A percentile compares a stretch with the other conserved stretches of the same genome.
Conservation (phyloP, 331 rosid species). For the Rosa hybrid region DNA sequence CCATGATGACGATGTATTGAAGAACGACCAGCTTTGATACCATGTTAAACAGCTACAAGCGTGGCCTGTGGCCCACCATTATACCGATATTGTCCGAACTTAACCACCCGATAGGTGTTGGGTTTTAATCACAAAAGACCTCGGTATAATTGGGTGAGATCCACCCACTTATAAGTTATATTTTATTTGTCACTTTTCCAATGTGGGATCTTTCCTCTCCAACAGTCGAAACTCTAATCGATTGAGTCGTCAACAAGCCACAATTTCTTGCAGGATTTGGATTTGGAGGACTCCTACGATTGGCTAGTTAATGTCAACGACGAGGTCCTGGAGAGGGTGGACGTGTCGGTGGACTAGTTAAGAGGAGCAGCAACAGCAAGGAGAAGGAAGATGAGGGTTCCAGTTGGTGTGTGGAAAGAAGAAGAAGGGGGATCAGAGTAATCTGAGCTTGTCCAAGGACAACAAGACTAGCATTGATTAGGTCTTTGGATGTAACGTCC, state of each 20-base stretch:
- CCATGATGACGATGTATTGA: no score
- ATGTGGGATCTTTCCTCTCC: no score
- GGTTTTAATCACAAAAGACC: no score
- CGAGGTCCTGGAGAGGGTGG: slow-evolving; percentile 65
- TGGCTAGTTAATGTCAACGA: slow-evolving; percentile 88
- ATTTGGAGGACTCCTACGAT: slow-evolving; percentile 72
- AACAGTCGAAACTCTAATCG: slow-evolving; percentile 41
- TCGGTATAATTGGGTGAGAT: no score
- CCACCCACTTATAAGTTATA: no score
- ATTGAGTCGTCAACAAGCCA: slow-evolving; percentile 46
- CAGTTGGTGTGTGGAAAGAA: slow-evolving; percentile 16
- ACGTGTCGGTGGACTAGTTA: slow-evolving; percentile 57
- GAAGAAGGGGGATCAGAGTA: slow-evolving; percentile 25
- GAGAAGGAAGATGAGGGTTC: slow-evolving; percentile 50
- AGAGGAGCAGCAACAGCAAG: slow-evolving; percentile 33
- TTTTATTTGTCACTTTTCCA: no score
- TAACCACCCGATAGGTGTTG: no score
- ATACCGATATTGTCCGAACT: no score
- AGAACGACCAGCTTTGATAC: no score
- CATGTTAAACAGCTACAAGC: no score
- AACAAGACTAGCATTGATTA: slow-evolving; percentile 33
- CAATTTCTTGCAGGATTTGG: slow-evolving; percentile 45
- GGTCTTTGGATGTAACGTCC: no score
- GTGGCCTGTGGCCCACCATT: no score
- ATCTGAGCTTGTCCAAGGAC: slow-evolving; percentile 22